A percentile compares a stretch with the other conserved stretches of the same genome.
Conservation (phyloP, 805 yeast genomes). For the Candida vaughaniae region DNA sequence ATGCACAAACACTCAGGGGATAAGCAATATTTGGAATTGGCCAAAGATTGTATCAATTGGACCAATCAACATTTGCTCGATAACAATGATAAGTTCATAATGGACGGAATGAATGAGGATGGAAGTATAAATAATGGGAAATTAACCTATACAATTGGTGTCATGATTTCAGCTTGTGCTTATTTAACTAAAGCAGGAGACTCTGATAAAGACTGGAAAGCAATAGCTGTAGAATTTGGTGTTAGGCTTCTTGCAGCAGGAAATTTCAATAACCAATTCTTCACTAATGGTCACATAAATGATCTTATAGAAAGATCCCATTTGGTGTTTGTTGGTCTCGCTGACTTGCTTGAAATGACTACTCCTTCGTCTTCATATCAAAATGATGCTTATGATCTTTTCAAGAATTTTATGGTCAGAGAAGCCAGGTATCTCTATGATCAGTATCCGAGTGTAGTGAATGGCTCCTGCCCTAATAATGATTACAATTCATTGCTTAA, state of each 20-base stretch:
- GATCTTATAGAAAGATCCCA: conserved; percentile 25
- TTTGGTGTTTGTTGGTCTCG: conserved; percentile 25
- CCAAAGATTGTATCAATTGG: conserved; percentile 16
- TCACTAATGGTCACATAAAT: conserved; percentile 20
- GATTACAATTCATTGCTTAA: conserved; percentile 17
- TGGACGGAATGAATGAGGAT: conserved; percentile 20
- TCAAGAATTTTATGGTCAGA: conserved; percentile 17
- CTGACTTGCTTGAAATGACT: conserved; percentile 21
- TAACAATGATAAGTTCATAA: conserved; percentile 16
- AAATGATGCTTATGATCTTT: conserved; percentile 16
- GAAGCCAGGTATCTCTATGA: conserved; percentile 21
- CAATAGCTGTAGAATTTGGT: conserved; percentile 22
- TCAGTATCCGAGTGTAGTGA: conserved; percentile 8
- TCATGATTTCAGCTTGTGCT: conserved; percentile 23
- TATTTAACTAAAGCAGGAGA: conserved; percentile 15
- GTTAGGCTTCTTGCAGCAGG: conserved; percentile 16
- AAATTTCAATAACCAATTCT: conserved; percentile 17
- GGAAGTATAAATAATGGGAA: conserved; percentile 24
- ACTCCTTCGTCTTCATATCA: conserved; percentile 14
- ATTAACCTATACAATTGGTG: conserved; percentile 29
- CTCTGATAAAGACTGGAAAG: conserved; percentile 17
- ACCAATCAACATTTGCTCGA: conserved; percentile 14
- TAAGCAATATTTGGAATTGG: conserved; percentile 14
- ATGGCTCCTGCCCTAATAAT: conserved; percentile 11
- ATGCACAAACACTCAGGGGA: conserved; percentile 13